A percentile compares a stretch with the other conserved stretches of the same genome.
Conservation (phyloP, 2,329 filamentous ascomycete species). For the Plectosphaerella plurivora region DNA sequence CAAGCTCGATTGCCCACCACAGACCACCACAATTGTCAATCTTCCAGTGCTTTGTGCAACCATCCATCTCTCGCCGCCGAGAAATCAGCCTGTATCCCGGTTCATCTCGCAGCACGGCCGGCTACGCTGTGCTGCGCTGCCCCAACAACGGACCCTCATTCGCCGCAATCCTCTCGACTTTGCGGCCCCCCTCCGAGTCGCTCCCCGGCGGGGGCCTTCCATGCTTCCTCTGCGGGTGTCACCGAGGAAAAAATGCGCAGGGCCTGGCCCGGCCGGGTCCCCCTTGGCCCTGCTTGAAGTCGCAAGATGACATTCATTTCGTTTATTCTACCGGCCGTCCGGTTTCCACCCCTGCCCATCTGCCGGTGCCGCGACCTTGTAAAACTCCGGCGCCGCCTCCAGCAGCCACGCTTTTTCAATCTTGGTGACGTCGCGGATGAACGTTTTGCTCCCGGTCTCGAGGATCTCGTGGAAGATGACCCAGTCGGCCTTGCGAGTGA, state of each 20-base stretch:
- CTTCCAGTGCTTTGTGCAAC: background rate
- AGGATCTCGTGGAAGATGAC: slow-evolving; percentile 92
- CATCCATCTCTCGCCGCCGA: too few species aligned
- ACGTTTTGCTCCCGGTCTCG: slow-evolving; percentile 84
- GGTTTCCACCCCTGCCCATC: background rate
- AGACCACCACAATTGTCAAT: background rate
- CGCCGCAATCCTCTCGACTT: too few species aligned
- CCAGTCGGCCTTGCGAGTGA: slow-evolving; percentile 95
- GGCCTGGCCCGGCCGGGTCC: background rate
- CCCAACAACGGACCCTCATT: too few species aligned
- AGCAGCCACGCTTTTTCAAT: slow-evolving; percentile 90
- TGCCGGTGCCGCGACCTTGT: slow-evolving; percentile 47
- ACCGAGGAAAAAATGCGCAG: background rate
- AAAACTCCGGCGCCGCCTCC: slow-evolving; percentile 84
- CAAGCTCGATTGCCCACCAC: background rate
- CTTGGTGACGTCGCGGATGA: slow-evolving; percentile 87
- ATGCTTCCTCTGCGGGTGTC: background rate
- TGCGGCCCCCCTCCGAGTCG: too few species aligned
- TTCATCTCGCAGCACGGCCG: too few species aligned
- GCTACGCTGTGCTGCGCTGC: too few species aligned
- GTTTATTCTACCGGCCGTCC: background rate
- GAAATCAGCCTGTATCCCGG: too few species aligned
- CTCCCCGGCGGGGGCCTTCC: background rate
- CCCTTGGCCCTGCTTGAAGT: slow-evolving; percentile 5
- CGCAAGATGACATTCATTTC: background rate